phyloP scores from a whole-genome alignment of 2,329 filamentous ascomycete species.

The Colletotrichum sp. region DNA sequence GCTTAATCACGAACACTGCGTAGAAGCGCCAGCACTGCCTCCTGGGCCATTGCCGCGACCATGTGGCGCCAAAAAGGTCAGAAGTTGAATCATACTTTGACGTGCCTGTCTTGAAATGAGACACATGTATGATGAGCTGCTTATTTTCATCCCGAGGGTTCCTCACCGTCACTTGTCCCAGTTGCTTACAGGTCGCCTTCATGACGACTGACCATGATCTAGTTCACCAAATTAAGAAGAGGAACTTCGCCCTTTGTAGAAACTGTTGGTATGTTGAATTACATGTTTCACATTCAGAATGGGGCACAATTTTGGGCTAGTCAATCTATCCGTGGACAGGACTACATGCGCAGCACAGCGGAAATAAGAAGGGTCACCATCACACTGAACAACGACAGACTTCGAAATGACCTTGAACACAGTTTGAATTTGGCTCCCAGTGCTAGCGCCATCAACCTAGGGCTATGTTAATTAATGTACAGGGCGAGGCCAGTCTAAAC shows the following conservation, averaged over 20 bases:
- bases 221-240: neutral
- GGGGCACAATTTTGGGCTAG: neutral
- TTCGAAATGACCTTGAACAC: neutral
- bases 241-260: neutral
- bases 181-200: neutral
- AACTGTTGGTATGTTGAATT: neutral
- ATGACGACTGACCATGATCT: neutral
- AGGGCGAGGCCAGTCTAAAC: slow-evolving; percentile 20
- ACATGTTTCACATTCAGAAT: neutral
- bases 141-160: neutral
- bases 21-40: slow-evolving; percentile 5
- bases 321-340: neutral
- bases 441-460: slow-evolving; percentile 13
- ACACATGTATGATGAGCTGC: neutral
- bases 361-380: neutral
- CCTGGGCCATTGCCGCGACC: neutral
- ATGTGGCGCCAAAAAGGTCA: neutral
- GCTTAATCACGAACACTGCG: neutral
- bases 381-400: neutral
- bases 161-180: neutral
- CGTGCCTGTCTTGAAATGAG: neutral
- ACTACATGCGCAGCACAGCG: neutral
- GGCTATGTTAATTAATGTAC: slow-evolving; percentile 25
- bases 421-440: neutral
- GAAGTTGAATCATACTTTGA: neutral